phyloP scores from a whole-genome alignment of 164 flowering plant species.

The Aristolochia californica region DNA sequence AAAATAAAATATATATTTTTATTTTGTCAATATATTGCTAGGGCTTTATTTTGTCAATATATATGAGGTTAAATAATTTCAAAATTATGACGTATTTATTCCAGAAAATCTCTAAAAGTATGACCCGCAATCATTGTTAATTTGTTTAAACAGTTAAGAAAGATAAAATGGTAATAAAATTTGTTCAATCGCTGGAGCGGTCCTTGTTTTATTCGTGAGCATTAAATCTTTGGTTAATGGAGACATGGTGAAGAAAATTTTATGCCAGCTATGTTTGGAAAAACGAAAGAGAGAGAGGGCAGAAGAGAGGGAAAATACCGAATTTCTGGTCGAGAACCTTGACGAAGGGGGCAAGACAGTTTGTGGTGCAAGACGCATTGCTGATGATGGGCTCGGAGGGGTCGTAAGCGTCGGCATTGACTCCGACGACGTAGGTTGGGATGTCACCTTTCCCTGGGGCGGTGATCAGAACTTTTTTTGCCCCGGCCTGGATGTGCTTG shows the following conservation, averaged over 20 bases:
- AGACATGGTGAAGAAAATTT: too few relatives aligned
- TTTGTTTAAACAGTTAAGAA: neutral
- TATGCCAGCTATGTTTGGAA: too few relatives aligned
- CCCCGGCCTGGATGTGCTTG: constrained; percentile 89
- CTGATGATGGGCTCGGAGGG: constrained; percentile 72
- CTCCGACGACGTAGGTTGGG: constrained; percentile 97
- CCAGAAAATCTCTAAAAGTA: too few relatives aligned
- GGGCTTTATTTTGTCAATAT: too few relatives aligned
- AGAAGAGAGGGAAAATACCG: constrained; percentile 17
- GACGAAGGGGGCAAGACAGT: constrained; percentile 96
- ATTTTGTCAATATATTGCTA: too few relatives aligned
- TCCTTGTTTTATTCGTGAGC: too few relatives aligned
- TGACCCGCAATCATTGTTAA: neutral
- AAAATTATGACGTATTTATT: too few relatives aligned
- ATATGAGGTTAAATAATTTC: too few relatives aligned
- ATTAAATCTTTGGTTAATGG: too few relatives aligned
- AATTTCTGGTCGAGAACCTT: constrained; percentile 94
- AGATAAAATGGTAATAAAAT: neutral
- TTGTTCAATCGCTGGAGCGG: too few relatives aligned
- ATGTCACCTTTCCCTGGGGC: constrained; percentile 91
- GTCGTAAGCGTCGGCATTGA: constrained; percentile 64
- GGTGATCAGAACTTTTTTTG: constrained; percentile 91
- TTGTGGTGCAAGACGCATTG: constrained; percentile 95
- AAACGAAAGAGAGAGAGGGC: neutral
- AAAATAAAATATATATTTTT: too few relatives aligned